Evolutionary conservation across 1,139 yeast genomes (phyloP), one percentile per base, ranked within the genome.

Genomic region (Yamadazyma mexicana): DNA sequence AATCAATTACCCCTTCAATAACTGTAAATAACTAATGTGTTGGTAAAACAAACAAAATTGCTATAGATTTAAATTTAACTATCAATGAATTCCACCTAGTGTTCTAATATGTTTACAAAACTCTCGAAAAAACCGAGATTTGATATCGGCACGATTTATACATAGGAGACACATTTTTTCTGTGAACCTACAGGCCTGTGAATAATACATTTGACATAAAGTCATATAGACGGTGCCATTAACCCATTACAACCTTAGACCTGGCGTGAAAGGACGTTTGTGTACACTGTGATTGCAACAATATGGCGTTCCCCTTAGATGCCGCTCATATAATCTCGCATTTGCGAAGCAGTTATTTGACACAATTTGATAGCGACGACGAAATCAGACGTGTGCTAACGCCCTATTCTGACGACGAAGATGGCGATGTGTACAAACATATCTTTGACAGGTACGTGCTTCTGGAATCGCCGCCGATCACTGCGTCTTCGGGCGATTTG

Each of bases 291-390:
- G n/a, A n/a, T n/a, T n/a, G n/a, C n/a, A n/a, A n/a, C n/a, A n/a
- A n/a, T n/a, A 68, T 68, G 74, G 64, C 73, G 17, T 66, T 68
- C 40, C 69, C 73, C 2, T 50, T 63, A 27, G 69, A 65, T 20
- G 56, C 59, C 15, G 46, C 57, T 18, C 63, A 59, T 30, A 41
- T 67, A 37, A 48, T 68, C 34, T 55, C 60, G 3, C 67, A 65
- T 40, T 51, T 68, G 29, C 50, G 74, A 34, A 56, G 62, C 11
- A 52, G 66, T 6, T 65, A 63, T 43, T 49, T 62, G 7, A 54
- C 62, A 1, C 46, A 52, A 34, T 58, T 54, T 17, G 65, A 59
- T 35, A 55, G 59, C 20, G 62, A 60, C 33, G 63, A 56, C 15
- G 56, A 55, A 29, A 48, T 59, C 12, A 51, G 47, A 12, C 47